Evolutionary conservation across 78 protist species (phyloP), one percentile per base, ranked within the genome.

Genomic region (Dictyostelium brefeldianum): DNA sequence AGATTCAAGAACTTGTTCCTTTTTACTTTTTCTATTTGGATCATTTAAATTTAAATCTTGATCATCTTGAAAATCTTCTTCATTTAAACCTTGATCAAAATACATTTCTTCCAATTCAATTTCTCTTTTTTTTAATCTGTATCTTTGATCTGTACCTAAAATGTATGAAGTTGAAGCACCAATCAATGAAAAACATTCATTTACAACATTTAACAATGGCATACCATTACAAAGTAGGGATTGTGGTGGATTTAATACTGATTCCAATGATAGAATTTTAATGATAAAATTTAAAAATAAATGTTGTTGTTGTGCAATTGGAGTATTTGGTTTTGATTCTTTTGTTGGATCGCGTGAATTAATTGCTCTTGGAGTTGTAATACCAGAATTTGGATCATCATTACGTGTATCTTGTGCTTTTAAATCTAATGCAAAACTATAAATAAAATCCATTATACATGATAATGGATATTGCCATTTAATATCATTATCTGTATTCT

Each of bases 71-170:
- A 87, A 62, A 77, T 87, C 93, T 3, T 78, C 93, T 31, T 87
- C 93, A 64, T 87, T 84, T n/a, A 87, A 77, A 48, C 93, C 93
- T 51, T 87, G 78, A 48, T 87, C 93, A 6, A 75, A 64, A n/a
- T 77, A 87, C 85, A 87, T 74, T 20, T 87, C 93, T 8, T 87
- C 93, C 69, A 87, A 77, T 64, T 87, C 93, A 11, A 87, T 50
- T 14, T 87, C 84, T 77, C 93, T 87, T 18, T 78, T 54, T 48
- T 87, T 87, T 20, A 20, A 36, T 18, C 93, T 29, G n/a, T 64
- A 87, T 74, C 93, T 56, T 64, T 64, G 67, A 20, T 87, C 93
- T 1, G 84, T 87, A 2, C 67, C 64, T 12, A 87, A 64, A 5
- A 87, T 59, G 65, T 87, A 87, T 0, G 48, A 15, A 10, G 31